Conservation (phyloP, 225 moss, liverwort and hornwort genomes). For the Bryum argenteum region DNA sequence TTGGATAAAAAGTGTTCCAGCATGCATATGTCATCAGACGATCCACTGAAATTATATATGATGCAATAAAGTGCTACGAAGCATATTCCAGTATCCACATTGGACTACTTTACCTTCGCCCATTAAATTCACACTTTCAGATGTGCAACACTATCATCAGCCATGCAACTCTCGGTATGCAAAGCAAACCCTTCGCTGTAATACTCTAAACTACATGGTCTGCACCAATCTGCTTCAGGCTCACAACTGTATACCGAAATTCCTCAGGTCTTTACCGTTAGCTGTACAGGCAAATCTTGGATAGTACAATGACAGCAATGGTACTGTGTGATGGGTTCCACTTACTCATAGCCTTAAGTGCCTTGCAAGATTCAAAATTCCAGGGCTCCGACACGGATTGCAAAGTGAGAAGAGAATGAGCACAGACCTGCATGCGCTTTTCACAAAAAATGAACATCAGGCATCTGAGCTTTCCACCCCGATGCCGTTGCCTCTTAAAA, state of each 20-base stretch:
- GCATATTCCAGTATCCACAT: background rate
- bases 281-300: background rate
- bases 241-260: background rate
- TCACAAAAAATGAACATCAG: slow-evolving; percentile 23
- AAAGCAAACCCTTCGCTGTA: too few species aligned
- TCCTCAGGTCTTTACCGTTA: background rate
- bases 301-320: background rate
- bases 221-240: background rate
- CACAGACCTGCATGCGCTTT: slow-evolving; percentile 31
- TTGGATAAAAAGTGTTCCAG: background rate
- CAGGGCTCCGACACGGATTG: too few species aligned
- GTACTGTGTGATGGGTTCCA: background rate
- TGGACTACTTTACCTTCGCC: too few species aligned
- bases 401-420: background rate
- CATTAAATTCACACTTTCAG: background rate
- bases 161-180: too few species aligned
- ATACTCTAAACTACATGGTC: background rate
- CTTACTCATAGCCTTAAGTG: too few species aligned
- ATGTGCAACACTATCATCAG: background rate
- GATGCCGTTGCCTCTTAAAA: slow-evolving; percentile 29
- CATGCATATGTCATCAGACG: background rate
- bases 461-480: slow-evolving; percentile 5
- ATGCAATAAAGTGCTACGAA: background rate
- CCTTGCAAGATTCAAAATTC: background rate
- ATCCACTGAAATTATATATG: background rate